Evolutionary conservation across 1,284 basidiomycete genomes (phyloP), one percentile per base, ranked within the genome.

Genomic region (Testicularia cyperi): DNA sequence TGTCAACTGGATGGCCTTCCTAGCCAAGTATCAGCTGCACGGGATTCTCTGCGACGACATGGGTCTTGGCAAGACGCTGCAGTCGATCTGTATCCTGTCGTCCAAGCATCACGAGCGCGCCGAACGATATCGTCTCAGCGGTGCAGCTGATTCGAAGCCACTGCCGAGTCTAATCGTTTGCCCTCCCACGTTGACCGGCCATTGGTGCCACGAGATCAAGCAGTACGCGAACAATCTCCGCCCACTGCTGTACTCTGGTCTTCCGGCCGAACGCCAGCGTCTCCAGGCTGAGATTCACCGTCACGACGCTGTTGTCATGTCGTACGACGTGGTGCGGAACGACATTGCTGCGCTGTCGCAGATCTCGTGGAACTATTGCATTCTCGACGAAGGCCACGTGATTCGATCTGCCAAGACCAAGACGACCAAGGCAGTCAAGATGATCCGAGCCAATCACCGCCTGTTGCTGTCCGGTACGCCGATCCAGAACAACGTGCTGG

Each of bases 11-110:
- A 82, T 99, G 34, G 95, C 95, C 0, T 99, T 99, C 81, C 81
- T 99, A 30, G 88, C 92, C 22, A 72, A 72, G 39, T 75, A 74
- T 40, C 95, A 98, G 76, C 79, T 99, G 5, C 95, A 99, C 77
- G 95, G 95, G 16, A 91, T 98, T 66, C 85, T 99, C 22, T 99
- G 95, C 77, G 95, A 99, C 75, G 94, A 92, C 90, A 98, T 98
- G 94, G 95, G 95, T 60, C 84, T 99, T 6, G 95, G 95, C 21
- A 99, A 99, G 80, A 97, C 92, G 1, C 80, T 98, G 13, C 95
- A 99, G 78, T 95, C 94, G 0, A 98, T 99, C 68, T 95, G 92
- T 72, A 98, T 99, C 58, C 81, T 99, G 20, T 89, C 91, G 1
- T 87, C 90, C 79, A 96, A 94, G 78, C 91, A 95, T 70, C 83